Conservation (phyloP, 768 basidiomycete species). For the Fomitopsis serialis region DNA sequence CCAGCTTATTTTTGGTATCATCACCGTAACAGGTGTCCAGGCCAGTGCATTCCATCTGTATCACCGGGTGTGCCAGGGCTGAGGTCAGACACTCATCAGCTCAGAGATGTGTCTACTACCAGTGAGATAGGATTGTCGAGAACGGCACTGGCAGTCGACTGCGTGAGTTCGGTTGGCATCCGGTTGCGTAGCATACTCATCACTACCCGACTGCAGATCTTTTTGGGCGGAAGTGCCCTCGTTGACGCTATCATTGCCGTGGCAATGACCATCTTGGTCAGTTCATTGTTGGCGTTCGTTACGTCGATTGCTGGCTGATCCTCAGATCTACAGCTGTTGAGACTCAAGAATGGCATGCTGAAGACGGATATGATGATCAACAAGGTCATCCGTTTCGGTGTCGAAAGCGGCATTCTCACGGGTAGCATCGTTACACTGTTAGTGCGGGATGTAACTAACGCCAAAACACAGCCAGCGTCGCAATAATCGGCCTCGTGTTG, state of each 20-base stretch:
- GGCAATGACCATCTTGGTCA: not conserved
- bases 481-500: not conserved
- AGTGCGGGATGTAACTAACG: no score
- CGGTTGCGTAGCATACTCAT: not conserved
- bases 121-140: not conserved
- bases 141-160: not conserved
- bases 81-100: not conserved
- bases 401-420: conserved; percentile 6
- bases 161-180: not conserved
- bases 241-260: conserved; percentile 1
- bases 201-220: not conserved
- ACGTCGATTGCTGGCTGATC: no score
- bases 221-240: not conserved
- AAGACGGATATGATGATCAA: conserved; percentile 3
- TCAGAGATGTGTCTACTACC: not conserved
- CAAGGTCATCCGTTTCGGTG: not conserved
- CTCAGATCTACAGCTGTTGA: not conserved
- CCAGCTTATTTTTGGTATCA: not conserved
- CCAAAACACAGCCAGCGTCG: not conserved
- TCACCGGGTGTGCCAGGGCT: no score
- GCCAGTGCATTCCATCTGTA: not conserved
- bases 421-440: no score
- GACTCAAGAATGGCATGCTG: not conserved
- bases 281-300: not conserved
- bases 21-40: conserved; percentile 2